phyloP scores from a whole-genome alignment of 352 stramenopile species.

The Globisporangium abappressorium region DNA sequence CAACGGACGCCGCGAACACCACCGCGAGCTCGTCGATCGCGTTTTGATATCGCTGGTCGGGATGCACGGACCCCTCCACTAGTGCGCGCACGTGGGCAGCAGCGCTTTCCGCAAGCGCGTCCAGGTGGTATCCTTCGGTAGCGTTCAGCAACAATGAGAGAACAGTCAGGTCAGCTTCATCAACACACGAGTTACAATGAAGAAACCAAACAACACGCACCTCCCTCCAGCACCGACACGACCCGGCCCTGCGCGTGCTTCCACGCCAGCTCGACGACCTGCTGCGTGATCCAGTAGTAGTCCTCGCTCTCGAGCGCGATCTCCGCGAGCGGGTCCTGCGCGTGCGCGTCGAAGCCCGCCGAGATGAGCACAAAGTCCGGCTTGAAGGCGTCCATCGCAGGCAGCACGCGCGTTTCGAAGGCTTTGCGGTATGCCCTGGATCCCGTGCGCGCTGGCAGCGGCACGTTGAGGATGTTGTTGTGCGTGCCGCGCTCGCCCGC shows the following conservation, averaged over 20 bases:
- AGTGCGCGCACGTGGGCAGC: slow-evolving; percentile 33
- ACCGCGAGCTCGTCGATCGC: slow-evolving; percentile 18
- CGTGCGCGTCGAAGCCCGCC: slow-evolving; percentile 94
- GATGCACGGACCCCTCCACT: slow-evolving; percentile 20
- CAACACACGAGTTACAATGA: not conserved
- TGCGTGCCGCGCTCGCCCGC: slow-evolving; percentile 50
- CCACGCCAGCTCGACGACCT: slow-evolving; percentile 7
- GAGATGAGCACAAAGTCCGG: slow-evolving; percentile 95
- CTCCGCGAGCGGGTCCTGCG: slow-evolving; percentile 89
- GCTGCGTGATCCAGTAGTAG: slow-evolving; percentile 20
- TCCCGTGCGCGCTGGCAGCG: slow-evolving; percentile 36
- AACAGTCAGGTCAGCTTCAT: not conserved
- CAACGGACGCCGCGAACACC: slow-evolving; percentile 23
- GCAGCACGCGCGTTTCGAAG: slow-evolving; percentile 77
- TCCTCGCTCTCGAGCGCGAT: slow-evolving; percentile 50
- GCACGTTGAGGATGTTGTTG: slow-evolving; percentile 68
- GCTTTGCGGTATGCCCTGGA: slow-evolving; percentile 61
- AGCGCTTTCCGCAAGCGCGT: slow-evolving; percentile 29
- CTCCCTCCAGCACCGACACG: slow-evolving; percentile 18
- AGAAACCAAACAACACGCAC: not conserved
- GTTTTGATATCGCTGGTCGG: not conserved
- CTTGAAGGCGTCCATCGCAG: slow-evolving; percentile 83
- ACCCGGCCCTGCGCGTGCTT: slow-evolving; percentile 8
- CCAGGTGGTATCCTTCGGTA: slow-evolving; percentile 35
- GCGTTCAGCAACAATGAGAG: not conserved